phyloP scores from a whole-genome alignment of 1,139 yeast genomes.

The Suhomyces yuchorum region DNA sequence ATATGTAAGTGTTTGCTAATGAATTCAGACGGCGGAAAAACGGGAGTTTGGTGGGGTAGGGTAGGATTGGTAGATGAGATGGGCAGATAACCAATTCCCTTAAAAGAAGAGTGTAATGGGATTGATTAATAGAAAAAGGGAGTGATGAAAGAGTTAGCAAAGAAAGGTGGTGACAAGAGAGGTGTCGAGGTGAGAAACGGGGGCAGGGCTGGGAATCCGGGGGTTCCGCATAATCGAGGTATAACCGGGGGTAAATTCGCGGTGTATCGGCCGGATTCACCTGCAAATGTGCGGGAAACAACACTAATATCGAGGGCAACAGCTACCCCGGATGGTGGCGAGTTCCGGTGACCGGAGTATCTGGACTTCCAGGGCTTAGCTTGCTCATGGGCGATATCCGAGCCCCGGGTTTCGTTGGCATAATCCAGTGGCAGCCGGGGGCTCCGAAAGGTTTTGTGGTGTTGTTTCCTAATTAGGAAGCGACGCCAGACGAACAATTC shows the following conservation, averaged over 20 bases:
- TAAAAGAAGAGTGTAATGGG: not conserved
- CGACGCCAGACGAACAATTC: too few species aligned
- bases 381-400: not conserved
- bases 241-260: not conserved
- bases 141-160: slow-evolving; percentile 1
- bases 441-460: not conserved
- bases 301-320: too few species aligned
- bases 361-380: too few species aligned
- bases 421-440: not conserved
- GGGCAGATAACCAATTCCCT: not conserved
- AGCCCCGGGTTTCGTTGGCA: not conserved
- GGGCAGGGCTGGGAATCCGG: slow-evolving; percentile 6
- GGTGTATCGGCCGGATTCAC: too few species aligned
- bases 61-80: not conserved
- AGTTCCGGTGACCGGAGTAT: too few species aligned
- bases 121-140: slow-evolving; percentile 1
- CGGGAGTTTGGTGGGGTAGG: not conserved
- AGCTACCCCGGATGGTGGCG: too few species aligned
- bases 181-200: slow-evolving; percentile 2
- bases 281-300: too few species aligned
- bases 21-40: not conserved
- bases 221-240: not conserved
- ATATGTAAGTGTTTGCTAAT: not conserved
- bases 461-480: not conserved
- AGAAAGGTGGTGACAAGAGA: not conserved